Evolutionary conservation across 2,329 filamentous ascomycete genomes (phyloP), one percentile per base, ranked within the genome.

Genomic region (Aspergillus thermomutatus): DNA sequence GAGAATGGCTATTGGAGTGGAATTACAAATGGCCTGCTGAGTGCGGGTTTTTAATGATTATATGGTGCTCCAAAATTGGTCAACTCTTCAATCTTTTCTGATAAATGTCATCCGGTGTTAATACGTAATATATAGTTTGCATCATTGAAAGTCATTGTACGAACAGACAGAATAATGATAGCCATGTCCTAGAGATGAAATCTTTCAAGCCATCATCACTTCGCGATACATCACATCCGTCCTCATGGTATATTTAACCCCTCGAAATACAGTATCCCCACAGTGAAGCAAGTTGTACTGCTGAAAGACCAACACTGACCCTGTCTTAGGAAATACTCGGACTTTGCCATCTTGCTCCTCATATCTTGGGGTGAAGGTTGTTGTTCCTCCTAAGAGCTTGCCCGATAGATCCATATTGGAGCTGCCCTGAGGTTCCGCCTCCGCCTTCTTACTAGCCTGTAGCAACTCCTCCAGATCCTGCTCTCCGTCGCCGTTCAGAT

Each of bases 221-320:
- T 51, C 34, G 31, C 34, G 52, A 68, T 80, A 85, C 81, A 85
- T 80, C 21, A 84, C 61, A 69, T 85, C 83, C 9, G 82, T 83
- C 55, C 83, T 69, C 72, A 84, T 68, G 0, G 83, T 84, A 66
- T 79, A 81, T 66, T 85, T 85, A 0, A 75, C 75, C 0, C 83
- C 83, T 11, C 71, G 69, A 53, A 79, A 62, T 4, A 85, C 82
- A 63, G 84, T 78, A 58, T 83, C 82, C 1, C 83, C 83, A 14
- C 77, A 75, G 66, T 85, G 83, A 48, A 83, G 62, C 52, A 85
- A 66, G 47, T 72, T 62, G 5, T 75, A 72, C 58, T 85, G 83
- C 69, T 85, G 83, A 59, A 85, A 86, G 3, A 85, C 69, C 45
- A 86, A 70, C 21, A 83, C 74, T 2, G 81, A 75, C 0, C 83